Evolutionary conservation across 2,329 filamentous ascomycete species (phyloP), one percentile per base, ranked within the genome.

Genomic region (Blumeria graminis): DNA sequence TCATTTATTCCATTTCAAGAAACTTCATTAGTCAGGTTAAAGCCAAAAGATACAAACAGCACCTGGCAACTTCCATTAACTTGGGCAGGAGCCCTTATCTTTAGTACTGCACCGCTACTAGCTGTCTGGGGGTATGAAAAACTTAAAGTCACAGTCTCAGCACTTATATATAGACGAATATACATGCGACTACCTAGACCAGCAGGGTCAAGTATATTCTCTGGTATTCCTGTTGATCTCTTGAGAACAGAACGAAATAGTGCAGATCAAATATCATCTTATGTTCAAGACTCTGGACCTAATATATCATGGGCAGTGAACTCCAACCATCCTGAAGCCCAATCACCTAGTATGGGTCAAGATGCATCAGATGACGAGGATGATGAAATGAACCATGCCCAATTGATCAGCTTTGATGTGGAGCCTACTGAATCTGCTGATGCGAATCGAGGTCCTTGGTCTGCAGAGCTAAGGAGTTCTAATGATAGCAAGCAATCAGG

Each of bases 331-430:
- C 8, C 61, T 13, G 41, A 60, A 28, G 62, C 62, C 18, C 55
- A 55, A 43, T 36, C 28, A n/a, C 58, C 60, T 34, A 52, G 59
- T 39, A 55, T 57, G 34, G 60, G 60, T 39, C 59, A 62, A 8
- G 63, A 65, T 34, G 62, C 62, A 3, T 61, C 58, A 50, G 62
- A 63, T 16, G 63, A 63, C 13, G 65, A 66, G 16, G 65, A 67
- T 54, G 60, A 61, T 16, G 65, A 66, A 41, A 51, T 63, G 14
- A 56, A 61, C 7, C 64, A 66, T 52, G 59, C 65, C 11, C 64
- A 64, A 3, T 56, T 67, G 14, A 66, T 68, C 13, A 66, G 63
- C 33, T 67, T 67, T 56, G 65, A 68, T 58, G 65, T 67, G 0
- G 64, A 67, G 56, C 60, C 65, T 28, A 61, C 62, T 14, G 63